Evolutionary conservation across 179 eudicot species (phyloP).

Genomic region (Silene noctiflora): DNA sequence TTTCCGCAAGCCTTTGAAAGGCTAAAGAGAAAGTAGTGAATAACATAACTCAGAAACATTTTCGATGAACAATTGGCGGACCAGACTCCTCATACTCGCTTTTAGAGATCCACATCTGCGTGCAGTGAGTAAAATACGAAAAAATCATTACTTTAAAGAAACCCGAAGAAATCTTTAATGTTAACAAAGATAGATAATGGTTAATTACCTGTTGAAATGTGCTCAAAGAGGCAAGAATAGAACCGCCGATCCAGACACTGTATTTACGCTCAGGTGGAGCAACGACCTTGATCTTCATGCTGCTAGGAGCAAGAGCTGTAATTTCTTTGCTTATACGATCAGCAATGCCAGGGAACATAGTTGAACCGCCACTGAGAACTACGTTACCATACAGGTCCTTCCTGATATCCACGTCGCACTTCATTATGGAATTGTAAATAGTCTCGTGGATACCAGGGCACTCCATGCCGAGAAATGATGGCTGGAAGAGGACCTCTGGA

Average conservation of each 20-base stretch:
- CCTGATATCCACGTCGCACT: constrained; percentile 40
- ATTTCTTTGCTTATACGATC: constrained; percentile 42
- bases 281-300: constrained; percentile 42
- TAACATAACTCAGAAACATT: constrained; percentile 37
- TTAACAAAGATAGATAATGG: too few species aligned
- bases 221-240: constrained; percentile 39
- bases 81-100: constrained; percentile 38
- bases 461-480: constrained; percentile 34
- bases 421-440: constrained; percentile 37
- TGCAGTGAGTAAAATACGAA: background rate
- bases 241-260: constrained; percentile 44
- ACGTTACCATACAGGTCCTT: constrained; percentile 37
- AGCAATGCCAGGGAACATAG: constrained; percentile 41
- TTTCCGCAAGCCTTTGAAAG: too few species aligned
- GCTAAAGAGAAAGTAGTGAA: constrained; percentile 1
- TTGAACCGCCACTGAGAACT: constrained; percentile 42
- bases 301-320: constrained; percentile 38
- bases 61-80: constrained; percentile 37
- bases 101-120: constrained; percentile 42
- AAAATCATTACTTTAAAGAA: background rate
- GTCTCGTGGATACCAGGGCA: constrained; percentile 38
- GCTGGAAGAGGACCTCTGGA: constrained; percentile 41
- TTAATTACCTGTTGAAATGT: constrained; percentile 36
- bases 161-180: background rate
- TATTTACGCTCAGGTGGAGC: constrained; percentile 41